phyloP scores from a whole-genome alignment of 495 filamentous ascomycete species.

The Podospora appendiculata region DNA sequence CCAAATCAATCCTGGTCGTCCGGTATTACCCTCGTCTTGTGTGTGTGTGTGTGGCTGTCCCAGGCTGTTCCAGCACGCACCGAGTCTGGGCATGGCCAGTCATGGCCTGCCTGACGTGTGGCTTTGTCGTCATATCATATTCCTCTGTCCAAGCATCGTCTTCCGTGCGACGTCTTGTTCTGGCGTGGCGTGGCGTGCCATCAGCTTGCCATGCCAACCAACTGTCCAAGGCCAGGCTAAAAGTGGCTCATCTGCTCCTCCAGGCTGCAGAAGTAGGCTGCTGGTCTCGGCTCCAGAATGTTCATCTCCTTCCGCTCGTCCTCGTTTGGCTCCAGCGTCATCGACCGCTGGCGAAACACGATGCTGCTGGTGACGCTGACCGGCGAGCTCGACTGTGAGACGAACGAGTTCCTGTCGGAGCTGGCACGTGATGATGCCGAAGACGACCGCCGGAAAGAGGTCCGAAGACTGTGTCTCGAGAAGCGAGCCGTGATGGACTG shows the following conservation, averaged over 20 bases:
- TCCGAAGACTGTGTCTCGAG: conserved; percentile 36
- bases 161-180: no score
- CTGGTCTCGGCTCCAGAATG: conserved; percentile 47
- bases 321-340: conserved; percentile 40
- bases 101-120: no score
- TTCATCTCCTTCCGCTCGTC: conserved; percentile 36
- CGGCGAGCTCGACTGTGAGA: conserved; percentile 32
- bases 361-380: conserved; percentile 39
- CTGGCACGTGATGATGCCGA: conserved; percentile 31
- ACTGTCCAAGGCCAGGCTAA: conserved; percentile 1
- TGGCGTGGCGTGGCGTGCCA: no score
- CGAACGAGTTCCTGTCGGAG: conserved; percentile 31
- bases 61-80: no score
- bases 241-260: conserved; percentile 44
- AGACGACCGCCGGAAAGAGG: conserved; percentile 41
- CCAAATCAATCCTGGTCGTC: no score
- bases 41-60: no score
- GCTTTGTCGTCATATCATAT: no score
- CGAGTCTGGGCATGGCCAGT: no score
- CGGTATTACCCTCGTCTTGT: no score
- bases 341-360: conserved; percentile 38
- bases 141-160: no score
- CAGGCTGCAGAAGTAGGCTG: conserved; percentile 46
- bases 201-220: no score
- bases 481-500: conserved; percentile 42